phyloP scores from a whole-genome alignment of 2,329 filamentous ascomycete species.

The Monosporascus sp. region DNA sequence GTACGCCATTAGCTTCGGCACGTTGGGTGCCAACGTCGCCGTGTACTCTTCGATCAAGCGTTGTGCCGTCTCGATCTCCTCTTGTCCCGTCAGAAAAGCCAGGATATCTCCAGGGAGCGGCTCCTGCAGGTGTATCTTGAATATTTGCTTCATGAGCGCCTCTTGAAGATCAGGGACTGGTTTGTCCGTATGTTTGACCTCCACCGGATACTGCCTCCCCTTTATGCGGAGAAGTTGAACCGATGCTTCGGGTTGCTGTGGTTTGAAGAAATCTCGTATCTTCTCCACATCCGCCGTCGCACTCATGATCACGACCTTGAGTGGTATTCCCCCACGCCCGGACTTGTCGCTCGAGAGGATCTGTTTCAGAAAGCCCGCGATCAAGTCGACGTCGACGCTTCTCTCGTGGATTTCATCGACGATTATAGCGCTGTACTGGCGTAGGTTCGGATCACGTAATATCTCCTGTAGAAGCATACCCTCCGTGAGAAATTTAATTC shows the following conservation, averaged over 20 bases:
- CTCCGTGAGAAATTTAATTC: conserved; percentile 91
- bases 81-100: conserved; percentile 87
- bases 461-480: conserved; percentile 96
- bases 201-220: conserved; percentile 82
- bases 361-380: conserved; percentile 82
- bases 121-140: conserved; percentile 81
- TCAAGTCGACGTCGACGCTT: conserved; percentile 87
- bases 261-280: conserved; percentile 67
- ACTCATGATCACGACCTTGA: conserved; percentile 96
- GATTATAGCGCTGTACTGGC: conserved; percentile 81
- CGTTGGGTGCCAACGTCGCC: conserved; percentile 62
- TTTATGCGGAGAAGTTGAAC: conserved; percentile 61
- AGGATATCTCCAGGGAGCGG: conserved; percentile 91
- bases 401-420: conserved; percentile 97
- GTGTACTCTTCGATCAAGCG: conserved; percentile 77
- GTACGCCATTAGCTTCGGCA: conserved; percentile 67
- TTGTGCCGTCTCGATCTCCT: conserved; percentile 81
- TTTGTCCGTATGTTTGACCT: conserved; percentile 66
- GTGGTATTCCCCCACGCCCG: conserved; percentile 63
- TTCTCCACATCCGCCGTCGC: conserved; percentile 86
- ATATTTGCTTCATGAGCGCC: conserved; percentile 72
- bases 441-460: conserved; percentile 74
- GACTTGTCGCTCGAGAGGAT: conserved; percentile 59
- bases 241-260: conserved; percentile 8
- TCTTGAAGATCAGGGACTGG: conserved; percentile 80